A percentile compares a stretch with the other conserved stretches of the same genome.
Evolutionary conservation across 345 rosid genomes (phyloP).

Genomic region (Mallotus nudiflorus): DNA sequence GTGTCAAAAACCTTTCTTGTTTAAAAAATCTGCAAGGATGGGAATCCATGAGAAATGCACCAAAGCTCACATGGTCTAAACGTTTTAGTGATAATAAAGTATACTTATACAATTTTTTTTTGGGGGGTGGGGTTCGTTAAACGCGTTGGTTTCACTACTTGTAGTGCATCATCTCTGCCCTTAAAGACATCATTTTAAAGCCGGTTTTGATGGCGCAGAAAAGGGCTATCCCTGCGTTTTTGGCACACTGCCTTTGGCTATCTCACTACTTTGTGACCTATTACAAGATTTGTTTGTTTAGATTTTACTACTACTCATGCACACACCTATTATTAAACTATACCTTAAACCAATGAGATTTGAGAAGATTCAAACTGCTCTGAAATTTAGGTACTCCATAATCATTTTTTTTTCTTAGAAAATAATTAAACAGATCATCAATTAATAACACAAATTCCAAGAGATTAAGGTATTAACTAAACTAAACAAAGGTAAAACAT

Average conservation of each 20-base stretch:
- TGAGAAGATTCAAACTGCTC: neutral
- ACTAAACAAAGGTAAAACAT: neutral
- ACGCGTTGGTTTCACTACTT: conserved; percentile 28
- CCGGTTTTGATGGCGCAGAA: conserved; percentile 72
- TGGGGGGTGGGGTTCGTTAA: conserved; percentile 14
- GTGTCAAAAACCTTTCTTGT: neutral
- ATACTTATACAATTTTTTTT: conserved; percentile 1
- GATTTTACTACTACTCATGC: neutral
- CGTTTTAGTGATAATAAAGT: conserved; percentile 50
- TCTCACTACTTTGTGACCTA: conserved; percentile 27
- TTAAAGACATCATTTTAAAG: conserved; percentile 41
- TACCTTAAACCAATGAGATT: neutral
- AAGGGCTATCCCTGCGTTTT: conserved; percentile 59
- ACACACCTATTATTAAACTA: neutral
- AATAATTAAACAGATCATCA: neutral
- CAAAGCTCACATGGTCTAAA: conserved; percentile 78
- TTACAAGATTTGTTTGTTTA: conserved; percentile 1
- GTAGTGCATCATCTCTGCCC: conserved; percentile 4
- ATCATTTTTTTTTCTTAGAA: conserved; percentile 2
- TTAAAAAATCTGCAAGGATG: conserved; percentile 34
- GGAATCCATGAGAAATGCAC: conserved; percentile 59
- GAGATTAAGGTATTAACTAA: neutral
- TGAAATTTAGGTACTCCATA: conserved; percentile 11
- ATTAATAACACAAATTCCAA: neutral
- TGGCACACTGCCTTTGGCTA: conserved; percentile 40